Conservation (phyloP, 108 stramenopile species). For the Fragilaria crotonensis region DNA sequence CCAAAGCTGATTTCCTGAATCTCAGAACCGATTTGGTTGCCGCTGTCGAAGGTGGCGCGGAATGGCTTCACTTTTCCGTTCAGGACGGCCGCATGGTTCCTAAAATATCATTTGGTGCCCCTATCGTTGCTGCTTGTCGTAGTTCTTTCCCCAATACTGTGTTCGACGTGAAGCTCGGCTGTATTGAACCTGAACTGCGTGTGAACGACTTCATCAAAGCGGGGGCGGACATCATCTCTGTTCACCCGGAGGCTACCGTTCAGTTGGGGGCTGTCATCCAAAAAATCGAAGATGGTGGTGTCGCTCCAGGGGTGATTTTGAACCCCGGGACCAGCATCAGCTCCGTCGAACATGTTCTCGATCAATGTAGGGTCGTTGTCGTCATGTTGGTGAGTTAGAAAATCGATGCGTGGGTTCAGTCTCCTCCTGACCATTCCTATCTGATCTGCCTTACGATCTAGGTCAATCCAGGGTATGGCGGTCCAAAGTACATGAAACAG, state of each 20-base stretch:
- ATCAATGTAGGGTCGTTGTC: slow-evolving; percentile 36
- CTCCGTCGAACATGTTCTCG: slow-evolving; percentile 23
- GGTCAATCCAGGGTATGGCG: slow-evolving; percentile 63
- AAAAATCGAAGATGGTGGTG: slow-evolving; percentile 21
- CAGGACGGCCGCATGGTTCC: slow-evolving; percentile 33
- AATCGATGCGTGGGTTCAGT: no score
- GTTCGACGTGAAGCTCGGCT: slow-evolving; percentile 62
- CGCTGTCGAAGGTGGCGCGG: slow-evolving; percentile 32
- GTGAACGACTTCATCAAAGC: slow-evolving; percentile 56
- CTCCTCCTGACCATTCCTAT: no score
- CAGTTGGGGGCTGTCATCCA: slow-evolving; percentile 27
- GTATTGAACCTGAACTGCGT: slow-evolving; percentile 51
- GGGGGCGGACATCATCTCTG: slow-evolving; percentile 53
- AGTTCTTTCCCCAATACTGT: slow-evolving; percentile 30
- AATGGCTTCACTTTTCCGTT: slow-evolving; percentile 36
- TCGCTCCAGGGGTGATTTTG: slow-evolving; percentile 40
- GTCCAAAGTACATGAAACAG: slow-evolving; percentile 46
- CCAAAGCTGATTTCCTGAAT: slow-evolving; percentile 13
- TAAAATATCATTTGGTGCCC: slow-evolving; percentile 24
- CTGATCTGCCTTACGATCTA: no score
- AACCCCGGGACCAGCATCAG: slow-evolving; percentile 51
- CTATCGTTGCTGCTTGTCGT: slow-evolving; percentile 30
- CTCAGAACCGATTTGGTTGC: slow-evolving; percentile 30
- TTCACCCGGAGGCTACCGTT: slow-evolving; percentile 51
- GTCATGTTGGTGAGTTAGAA: slow-evolving; percentile 40